Evolutionary conservation across 768 basidiomycete species (phyloP), one percentile per base, ranked within the genome.

Genomic region (Mycena polygramma): DNA sequence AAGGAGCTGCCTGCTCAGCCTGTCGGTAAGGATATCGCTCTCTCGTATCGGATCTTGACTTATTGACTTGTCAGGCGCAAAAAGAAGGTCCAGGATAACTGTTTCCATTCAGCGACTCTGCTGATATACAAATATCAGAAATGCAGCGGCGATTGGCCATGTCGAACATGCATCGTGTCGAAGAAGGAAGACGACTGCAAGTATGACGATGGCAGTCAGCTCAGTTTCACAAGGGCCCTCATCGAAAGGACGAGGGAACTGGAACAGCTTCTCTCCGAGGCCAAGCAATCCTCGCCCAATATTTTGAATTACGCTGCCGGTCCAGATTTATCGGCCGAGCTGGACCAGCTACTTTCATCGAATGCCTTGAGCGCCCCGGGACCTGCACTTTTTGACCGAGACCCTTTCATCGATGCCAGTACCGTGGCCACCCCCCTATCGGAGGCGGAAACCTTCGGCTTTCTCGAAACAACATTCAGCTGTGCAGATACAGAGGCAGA

Each of bases 41-140:
- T 43, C 35, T 5, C 17, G 11, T 13, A 14, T 41, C 20, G 19
- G 20, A 30, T 52, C 4, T 51, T 15, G 30, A 30, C 30, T 52
- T 15, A 65, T 26, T 24, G 13, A 24, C 19, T 30, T 39, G 57
- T 6, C 35, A 73, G 72, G 35, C 72, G 72, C 15, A 73, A 73
- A 55, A 73, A 73, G 52, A 73, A 73, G 68, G 72, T 63, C 60
- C 3, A 98, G 14, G 20, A 7, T 36, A 22, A 20, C 11, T 24
- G 2, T n/a, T 7, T 46, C 24, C 35, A 45, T 26, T 24, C 36
- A 22, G 19, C 17, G 14, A 7, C 6, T 57, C n/a, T 46, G 9
- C 54, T 61, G 4, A 67, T 35, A 7, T 45, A 46, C 15, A 20
- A 4, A 22, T 22, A 35, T 45, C 26, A 70, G 69, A 70, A 65